Conservation (phyloP, 2,329 filamentous ascomycete genomes). For the Colletotrichum liriopes region DNA sequence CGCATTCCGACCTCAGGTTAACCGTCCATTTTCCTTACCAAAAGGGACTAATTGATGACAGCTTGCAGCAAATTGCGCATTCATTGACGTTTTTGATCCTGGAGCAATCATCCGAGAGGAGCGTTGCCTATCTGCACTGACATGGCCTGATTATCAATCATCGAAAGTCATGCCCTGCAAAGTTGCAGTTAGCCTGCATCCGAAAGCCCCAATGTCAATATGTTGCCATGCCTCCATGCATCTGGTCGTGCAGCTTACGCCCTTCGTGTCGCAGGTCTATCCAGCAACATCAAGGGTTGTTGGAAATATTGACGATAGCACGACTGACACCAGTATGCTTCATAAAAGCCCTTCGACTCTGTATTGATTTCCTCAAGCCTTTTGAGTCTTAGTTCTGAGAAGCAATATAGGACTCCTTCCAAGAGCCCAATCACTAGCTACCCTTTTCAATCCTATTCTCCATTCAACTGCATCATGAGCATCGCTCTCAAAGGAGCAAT, state of each 20-base stretch:
- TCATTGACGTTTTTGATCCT: background rate
- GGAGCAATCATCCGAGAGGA: too few relatives aligned
- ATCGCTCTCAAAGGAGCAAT: constrained; percentile 10
- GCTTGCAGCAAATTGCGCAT: constrained; percentile 1
- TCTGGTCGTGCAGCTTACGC: background rate
- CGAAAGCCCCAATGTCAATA: background rate
- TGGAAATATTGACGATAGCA: background rate
- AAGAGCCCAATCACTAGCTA: background rate
- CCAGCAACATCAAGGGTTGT: too few relatives aligned
- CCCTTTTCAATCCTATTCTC: too few relatives aligned
- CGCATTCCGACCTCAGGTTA: constrained; percentile 8
- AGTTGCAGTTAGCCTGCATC: background rate
- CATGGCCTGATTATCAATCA: background rate
- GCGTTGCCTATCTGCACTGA: background rate
- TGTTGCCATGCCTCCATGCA: background rate
- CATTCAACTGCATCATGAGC: background rate
- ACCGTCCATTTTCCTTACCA: constrained; percentile 7
- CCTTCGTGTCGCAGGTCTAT: background rate
- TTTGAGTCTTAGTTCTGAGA: background rate
- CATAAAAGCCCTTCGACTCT: background rate
- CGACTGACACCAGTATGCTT: too few relatives aligned
- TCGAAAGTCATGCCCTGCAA: background rate
- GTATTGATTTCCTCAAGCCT: background rate
- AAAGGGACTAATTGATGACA: constrained; percentile 7
- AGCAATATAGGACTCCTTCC: background rate